These are phyloP conservation scores for Backusella westeae DNA, from an alignment of 192 early-diverging fungal species.

Conservation along the genomic window DNA sequence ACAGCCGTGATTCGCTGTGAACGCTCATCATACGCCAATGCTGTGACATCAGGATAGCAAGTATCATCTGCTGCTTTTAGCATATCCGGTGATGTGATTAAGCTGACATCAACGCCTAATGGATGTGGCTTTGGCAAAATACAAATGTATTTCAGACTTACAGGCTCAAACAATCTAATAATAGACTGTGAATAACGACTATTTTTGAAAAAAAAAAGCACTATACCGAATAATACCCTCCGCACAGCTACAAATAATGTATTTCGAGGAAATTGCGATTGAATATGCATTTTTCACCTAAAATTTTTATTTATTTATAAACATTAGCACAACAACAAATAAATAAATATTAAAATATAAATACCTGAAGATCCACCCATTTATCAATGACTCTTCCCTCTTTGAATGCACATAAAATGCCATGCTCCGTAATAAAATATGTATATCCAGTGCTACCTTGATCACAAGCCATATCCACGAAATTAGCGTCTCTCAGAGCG, in stretches of 20 bases:
- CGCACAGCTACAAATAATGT: constrained; percentile 69
- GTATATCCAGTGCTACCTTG: constrained; percentile 35
- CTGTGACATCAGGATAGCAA: constrained; percentile 57
- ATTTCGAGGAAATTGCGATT: constrained; percentile 52
- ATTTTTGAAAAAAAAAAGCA: not conserved
- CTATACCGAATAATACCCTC: constrained; percentile 67
- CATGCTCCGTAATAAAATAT: constrained; percentile 67
- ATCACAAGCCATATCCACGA: constrained; percentile 67
- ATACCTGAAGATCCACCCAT: constrained; percentile 77
- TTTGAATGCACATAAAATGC: constrained; percentile 65
- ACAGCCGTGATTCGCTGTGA: constrained; percentile 54
- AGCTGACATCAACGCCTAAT: constrained; percentile 53
- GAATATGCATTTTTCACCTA: constrained; percentile 64
- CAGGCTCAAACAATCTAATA: constrained; percentile 69
- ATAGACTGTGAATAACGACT: not conserved
- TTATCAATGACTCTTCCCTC: constrained; percentile 66
- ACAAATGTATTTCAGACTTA: constrained; percentile 62
- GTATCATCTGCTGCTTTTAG: constrained; percentile 25
- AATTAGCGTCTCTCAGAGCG: constrained; percentile 64
- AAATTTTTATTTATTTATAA: not conserved
- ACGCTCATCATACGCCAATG: constrained; percentile 54
- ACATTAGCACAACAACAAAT: not conserved
- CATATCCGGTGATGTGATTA: constrained; percentile 21
- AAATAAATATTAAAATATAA: not conserved
- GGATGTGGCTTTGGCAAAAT: constrained; percentile 72